These are phyloP conservation scores for Xylariaceae sp. DNA, from an alignment of 2,329 filamentous ascomycete species.

Conservation along the genomic window DNA sequence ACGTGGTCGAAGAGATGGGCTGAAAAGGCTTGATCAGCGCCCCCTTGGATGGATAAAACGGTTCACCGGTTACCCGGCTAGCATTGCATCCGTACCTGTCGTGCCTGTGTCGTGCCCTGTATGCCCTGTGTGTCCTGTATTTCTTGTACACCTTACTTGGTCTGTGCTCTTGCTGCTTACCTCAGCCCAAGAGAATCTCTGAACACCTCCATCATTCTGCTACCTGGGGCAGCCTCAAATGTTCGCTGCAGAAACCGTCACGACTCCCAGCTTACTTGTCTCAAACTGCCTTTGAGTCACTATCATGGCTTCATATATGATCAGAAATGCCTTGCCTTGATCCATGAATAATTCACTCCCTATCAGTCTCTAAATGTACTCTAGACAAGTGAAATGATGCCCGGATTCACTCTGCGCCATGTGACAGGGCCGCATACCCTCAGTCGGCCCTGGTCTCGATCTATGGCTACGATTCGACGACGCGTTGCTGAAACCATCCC, in stretches of 20 bases:
- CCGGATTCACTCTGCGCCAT: conserved; percentile 16
- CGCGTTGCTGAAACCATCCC: conserved; percentile 43
- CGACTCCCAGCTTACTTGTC: conserved; percentile 13
- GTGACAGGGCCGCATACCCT: conserved; percentile 18
- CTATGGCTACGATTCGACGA: conserved; percentile 18
- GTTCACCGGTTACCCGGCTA: no score
- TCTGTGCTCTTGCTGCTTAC: no score
- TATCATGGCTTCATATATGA: conserved; percentile 22
- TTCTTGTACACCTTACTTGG: no score
- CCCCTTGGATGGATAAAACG: no score
- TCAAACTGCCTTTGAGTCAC: conserved; percentile 19
- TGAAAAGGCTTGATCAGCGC: no score
- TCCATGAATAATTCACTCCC: no score
- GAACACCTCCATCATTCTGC: not conserved
- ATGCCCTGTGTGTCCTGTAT: no score
- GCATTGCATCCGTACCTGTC: no score
- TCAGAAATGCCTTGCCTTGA: conserved; percentile 15
- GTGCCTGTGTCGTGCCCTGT: no score
- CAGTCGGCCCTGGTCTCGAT: conserved; percentile 13
- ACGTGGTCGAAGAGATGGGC: no score
- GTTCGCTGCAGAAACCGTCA: conserved; percentile 29
- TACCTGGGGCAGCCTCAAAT: conserved; percentile 23
- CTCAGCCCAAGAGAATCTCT: no score
- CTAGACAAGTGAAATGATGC: conserved; percentile 14
- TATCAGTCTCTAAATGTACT: no score